Base-by-base conservation (phyloP, 2,329 filamentous ascomycete genomes). In the Trichoderma lentiforme region DNA sequence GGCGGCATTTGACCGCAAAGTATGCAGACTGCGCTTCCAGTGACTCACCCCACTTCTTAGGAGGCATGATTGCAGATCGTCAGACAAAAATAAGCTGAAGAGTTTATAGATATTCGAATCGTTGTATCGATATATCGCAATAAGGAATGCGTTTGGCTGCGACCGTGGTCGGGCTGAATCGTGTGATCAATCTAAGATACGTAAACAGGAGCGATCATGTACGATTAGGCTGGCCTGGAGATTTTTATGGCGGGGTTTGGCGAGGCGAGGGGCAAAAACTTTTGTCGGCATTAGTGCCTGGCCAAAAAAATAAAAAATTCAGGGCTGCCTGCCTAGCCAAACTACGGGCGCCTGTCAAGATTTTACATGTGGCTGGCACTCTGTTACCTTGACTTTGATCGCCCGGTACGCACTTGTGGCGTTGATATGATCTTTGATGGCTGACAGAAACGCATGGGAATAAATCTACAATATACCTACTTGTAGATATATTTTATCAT, bases 41-140 rank as follows among this genome's bases (percentile, higher is more conserved):
- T 62, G 15, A 80, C 82, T 79, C 81, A 84, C 82, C 82, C 82
- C 82, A 84, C 78, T 83, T 82, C 76, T 79, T 81, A 72, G 82
- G 79, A 79, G 83, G 80, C 83, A 84, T 84, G 79, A 79, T 84
- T 78, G 36, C 56, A 34, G 36, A 5, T 60, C 1, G 6, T 53
- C 53, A 7, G 14, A 6, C 28, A 11, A 28, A 6, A 18, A 15
- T 1, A 6, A 14, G 26, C 26, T 18, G 32, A 21, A 2, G 21
- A 51, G 3, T 11, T 14, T 11, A 1, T 18, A 43, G 39, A 32
- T 6, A 4, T 6, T 61, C n/a, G 1, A 36, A 7, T n/a, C 18
- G 24, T 1, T 39, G 1, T 36, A 36, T 57, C 24, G 8, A n/a
- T 26, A n/a, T 57, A 18, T 18, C 21, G 43, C 34, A 60, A 47